These are phyloP conservation scores for Phytophthora cactorum DNA, from an alignment of 352 stramenopile genomes.

Conservation along the genomic window DNA sequence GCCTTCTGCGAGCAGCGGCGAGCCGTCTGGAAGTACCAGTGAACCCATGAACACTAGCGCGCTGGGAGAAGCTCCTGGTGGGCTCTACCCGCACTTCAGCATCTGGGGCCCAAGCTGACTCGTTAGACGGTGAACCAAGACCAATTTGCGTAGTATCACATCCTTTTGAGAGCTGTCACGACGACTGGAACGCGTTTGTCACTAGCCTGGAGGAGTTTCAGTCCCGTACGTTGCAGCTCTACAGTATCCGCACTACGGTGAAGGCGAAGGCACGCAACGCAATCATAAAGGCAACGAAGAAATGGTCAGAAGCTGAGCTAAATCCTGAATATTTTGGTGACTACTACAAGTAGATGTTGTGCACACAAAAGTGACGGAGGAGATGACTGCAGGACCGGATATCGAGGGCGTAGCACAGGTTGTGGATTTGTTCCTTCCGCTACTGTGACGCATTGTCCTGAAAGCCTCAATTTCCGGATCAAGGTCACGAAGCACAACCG, in stretches of 20 bases:
- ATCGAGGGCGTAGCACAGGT: background rate
- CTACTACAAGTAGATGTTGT: background rate
- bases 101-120: background rate
- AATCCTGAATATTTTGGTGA: background rate
- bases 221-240: background rate
- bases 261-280: too few species aligned
- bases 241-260: background rate
- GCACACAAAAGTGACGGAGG: background rate
- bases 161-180: background rate
- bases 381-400: background rate
- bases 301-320: background rate
- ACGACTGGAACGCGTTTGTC: background rate
- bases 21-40: too few species aligned
- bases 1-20: too few species aligned
- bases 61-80: too few species aligned
- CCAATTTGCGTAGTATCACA: background rate
- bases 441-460: background rate
- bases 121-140: background rate
- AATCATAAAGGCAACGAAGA: background rate
- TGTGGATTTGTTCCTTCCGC: background rate
- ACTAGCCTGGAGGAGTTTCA: background rate
- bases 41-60: too few species aligned
- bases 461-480: background rate
- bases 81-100: too few species aligned
- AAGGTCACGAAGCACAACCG: background rate